Base-by-base conservation (phyloP, 2,329 filamentous ascomycete genomes). In the Pseudogymnoascus pannorum region DNA sequence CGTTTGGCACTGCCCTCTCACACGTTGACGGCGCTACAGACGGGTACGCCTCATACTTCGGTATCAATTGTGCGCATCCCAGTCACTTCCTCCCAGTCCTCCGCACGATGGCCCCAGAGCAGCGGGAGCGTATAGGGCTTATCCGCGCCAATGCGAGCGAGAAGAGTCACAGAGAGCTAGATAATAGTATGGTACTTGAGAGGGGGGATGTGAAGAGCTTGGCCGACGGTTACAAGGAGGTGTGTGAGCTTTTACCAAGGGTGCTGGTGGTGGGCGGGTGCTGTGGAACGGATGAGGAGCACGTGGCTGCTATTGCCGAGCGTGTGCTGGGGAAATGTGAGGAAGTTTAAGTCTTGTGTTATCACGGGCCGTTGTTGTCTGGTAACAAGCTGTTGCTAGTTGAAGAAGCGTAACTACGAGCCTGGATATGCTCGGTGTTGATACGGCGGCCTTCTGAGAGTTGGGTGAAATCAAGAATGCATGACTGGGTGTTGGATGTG, bases 241-340 rank as follows among this genome's bases (percentile, higher is more conserved):
- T 54, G n/a, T 31, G 24, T 16, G 48, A 54, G 48, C 40, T 63
- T 7, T 18, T 64, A n/a, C 62, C 63, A n/a, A 31, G 16, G 4
- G 35, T 64, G 3, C 29, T 42, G 38, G 63, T 64, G 2, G 29
- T 64, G 4, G 63, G 63, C 9, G 63, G 63, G 0, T 64, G 63
- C 14, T 64, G 63, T 59, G 63, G 63, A 6, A 64, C 62, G 18
- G 63, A 64, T 36, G 62, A 64, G 57, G 63, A 64, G 33, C 63
- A 64, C 16, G 38, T 64, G 6, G 57, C 26, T 4, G 62, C 61
- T 24, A 59, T 59, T 59, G 58, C 58, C 4, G 58, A 59, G 58
- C 40, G 31, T 20, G 58, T 44, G 36, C 18, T 59, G 35, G 42
- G 58, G 5, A 54, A 54, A 26, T 3, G 4, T 18, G 48, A 54